Evolutionary conservation across 768 basidiomycete species (phyloP), one percentile per base, ranked within the genome.

Genomic region (Pulveroboletus sp.): DNA sequence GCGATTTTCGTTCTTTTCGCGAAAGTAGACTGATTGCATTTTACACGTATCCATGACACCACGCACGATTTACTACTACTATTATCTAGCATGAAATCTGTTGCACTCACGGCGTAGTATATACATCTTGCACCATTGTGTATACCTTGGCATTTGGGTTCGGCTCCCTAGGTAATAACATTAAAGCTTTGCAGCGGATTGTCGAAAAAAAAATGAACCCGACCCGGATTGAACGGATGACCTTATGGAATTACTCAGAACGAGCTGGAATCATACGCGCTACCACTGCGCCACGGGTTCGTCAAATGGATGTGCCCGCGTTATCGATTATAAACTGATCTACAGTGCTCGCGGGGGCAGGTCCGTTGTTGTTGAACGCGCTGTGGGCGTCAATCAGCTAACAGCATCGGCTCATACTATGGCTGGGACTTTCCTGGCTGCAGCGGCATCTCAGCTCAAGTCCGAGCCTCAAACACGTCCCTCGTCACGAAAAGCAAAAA

Each of bases 201-300:
- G 21, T 21, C 4, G 21, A 14, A 42, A n/a, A 4, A 6, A 31
- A 28, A 4, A 8, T 71, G 68, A 71, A 67, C 71, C 70, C 69
- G 59, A 72, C 71, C 70, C 70, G 72, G 66, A 65, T 72, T 69
- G 72, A 73, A 73, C 71, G 71, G 72, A 72, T 71, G 72, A 73
- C 72, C 71, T 72, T 73, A 64, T 68, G 71, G 72, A 72, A 8
- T 47, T 33, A 39, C 52, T 40, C 56, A n/a, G 15, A 4, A 1
- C 0, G 33, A 53, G 50, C 68, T 70, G 69, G 69, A 70, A 70
- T 70, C 69, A 66, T 61, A 70, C 65, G 67, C 67, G 66, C 68
- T 68, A 68, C 67, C 67, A 68, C 67, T 68, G 69, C 64, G 67
- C 67, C 62, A 68, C 67, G 67, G 67, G 67, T 68, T 62, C 66